Evolutionary conservation across 2,329 filamentous ascomycete species (phyloP).

Genomic region (Dendryphion nanum): DNA sequence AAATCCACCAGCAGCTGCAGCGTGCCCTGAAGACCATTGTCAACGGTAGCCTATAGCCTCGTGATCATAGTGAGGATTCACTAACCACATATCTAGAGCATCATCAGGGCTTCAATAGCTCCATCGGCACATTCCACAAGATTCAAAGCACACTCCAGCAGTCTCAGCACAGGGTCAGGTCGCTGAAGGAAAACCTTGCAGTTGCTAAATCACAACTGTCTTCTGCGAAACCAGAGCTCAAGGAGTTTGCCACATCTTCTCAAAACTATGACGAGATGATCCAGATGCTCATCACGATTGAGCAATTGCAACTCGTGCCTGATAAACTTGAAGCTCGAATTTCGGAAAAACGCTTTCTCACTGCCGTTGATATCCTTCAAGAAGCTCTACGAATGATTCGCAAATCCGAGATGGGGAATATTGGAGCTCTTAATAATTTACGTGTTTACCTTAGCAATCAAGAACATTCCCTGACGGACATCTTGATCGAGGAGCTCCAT

Average conservation of each 20-base stretch:
- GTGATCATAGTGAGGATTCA: neutral
- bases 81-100: constrained; percentile 61
- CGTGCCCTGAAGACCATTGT: constrained; percentile 91
- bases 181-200: constrained; percentile 78
- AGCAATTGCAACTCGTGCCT: constrained; percentile 84
- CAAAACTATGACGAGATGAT: constrained; percentile 89
- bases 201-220: constrained; percentile 79
- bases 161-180: constrained; percentile 81
- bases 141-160: constrained; percentile 90
- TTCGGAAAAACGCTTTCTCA: constrained; percentile 92
- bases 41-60: constrained; percentile 53
- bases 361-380: constrained; percentile 88
- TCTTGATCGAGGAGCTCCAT: constrained; percentile 93
- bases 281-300: constrained; percentile 77
- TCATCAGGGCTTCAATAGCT: constrained; percentile 98
- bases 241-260: constrained; percentile 81
- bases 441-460: constrained; percentile 89
- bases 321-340: constrained; percentile 92
- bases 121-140: constrained; percentile 97
- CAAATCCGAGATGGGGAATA: constrained; percentile 85
- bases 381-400: constrained; percentile 80
- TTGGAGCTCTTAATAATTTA: constrained; percentile 83
- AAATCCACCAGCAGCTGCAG: constrained; percentile 85
- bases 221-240: constrained; percentile 84
- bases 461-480: constrained; percentile 87